These are phyloP conservation scores for Cardamine chenopodiifolia DNA, from an alignment of 345 rosid species.

Conservation along the genomic window DNA sequence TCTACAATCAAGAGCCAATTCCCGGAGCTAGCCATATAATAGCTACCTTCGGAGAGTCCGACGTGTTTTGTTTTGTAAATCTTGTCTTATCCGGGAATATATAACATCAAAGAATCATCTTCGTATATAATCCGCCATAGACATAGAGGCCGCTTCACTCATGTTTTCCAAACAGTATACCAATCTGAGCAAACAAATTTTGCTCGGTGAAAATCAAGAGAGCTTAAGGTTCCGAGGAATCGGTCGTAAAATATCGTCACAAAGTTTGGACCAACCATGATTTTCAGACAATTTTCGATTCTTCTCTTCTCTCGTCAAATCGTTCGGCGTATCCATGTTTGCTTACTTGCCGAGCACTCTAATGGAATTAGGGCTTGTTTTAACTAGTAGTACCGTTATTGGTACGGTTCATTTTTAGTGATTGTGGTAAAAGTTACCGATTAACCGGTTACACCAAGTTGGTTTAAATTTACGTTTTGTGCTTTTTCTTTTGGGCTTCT, in stretches of 20 bases:
- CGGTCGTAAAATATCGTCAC: neutral
- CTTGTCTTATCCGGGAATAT: neutral
- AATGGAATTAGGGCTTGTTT: neutral
- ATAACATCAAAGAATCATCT: neutral
- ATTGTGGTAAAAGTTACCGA: neutral
- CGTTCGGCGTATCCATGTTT: neutral
- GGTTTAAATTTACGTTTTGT: constrained; percentile 5
- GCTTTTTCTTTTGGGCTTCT: constrained; percentile 9
- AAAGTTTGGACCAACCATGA: neutral
- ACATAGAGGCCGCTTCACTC: neutral
- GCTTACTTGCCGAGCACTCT: neutral
- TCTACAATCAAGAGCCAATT: neutral
- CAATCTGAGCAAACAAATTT: neutral
- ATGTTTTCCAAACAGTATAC: neutral
- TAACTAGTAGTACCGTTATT: neutral
- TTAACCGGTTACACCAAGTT: neutral
- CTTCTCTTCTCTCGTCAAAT: neutral
- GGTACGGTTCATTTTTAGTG: neutral
- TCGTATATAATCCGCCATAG: neutral
- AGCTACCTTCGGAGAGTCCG: neutral
- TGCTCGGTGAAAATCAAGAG: neutral
- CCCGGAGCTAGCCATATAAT: neutral
- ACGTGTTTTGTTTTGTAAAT: neutral
- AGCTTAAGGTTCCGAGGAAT: neutral
- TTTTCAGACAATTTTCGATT: neutral